Base-by-base conservation (phyloP, 805 yeast genomes). In the Priceomyces melissophilus region DNA sequence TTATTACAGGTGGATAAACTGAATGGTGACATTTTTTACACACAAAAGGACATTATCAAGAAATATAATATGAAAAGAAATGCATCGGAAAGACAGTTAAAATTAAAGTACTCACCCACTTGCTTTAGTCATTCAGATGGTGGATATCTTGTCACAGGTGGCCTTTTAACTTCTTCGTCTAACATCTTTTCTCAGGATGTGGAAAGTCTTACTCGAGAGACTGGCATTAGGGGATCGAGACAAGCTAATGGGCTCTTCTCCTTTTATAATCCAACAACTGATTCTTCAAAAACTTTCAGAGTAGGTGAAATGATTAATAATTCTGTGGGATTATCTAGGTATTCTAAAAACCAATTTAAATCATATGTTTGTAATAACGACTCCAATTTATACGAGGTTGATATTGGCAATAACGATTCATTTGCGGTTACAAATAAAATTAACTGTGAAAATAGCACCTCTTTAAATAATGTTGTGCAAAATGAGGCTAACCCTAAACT, bases 351-450 rank as follows among this genome's bases (percentile, higher is more conserved):
- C 9, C 69, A 71, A 32, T 82, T 73, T 55, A 67, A 71, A 34
- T 76, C 90, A 1, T 75, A 78, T 45, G 78, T 87, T 15, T 89
- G 96, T 61, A 90, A 89, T 58, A 90, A 90, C 58, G 98, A 90
- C 59, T 76, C 79, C 32, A 69, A 76, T 39, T 65, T 89, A 38
- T 87, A 89, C 54, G 66, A 74, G 38, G 71, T 87, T 41, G 83
- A 82, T 48, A 69, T 88, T 7, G 55, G 62, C 31, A 73, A 71
- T 44, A 60, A 77, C 4, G 73, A 75, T 9, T 43, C 50, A 16
- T 65, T 76, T 11, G 66, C 71, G 10, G 56, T 76, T 30, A 50
- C 65, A 36, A 64, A 64, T 50, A 63, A 74, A 35, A 53, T 79
- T 45, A 57, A 75, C 45, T 69, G 73, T 43, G 71, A 68, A 44